A percentile compares a stretch with the other conserved stretches of the same genome.
Evolutionary conservation across 1,284 basidiomycete species (phyloP).

Genomic region (Ceratobasidium papillatum): DNA sequence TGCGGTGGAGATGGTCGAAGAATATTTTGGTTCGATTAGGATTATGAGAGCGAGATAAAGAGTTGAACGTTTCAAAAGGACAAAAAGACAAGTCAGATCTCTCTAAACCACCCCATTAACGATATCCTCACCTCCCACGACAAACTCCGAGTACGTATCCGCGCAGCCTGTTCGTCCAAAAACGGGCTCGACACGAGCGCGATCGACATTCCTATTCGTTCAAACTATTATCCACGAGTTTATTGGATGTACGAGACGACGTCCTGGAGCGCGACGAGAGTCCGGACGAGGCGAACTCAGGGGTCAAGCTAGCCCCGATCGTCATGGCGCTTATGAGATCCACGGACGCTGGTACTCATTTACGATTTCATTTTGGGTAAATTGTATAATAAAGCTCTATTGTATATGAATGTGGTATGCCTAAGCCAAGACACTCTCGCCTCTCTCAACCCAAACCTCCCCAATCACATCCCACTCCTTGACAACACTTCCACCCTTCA

Average conservation of each 20-base stretch:
- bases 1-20: conserved; percentile 49
- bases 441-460: conserved; percentile 67
- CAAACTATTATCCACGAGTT: not conserved
- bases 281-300: conserved; percentile 29
- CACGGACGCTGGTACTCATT: not conserved
- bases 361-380: not conserved
- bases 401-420: no score
- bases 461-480: conserved; percentile 74
- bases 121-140: conserved; percentile 86
- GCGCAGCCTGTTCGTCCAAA: conserved; percentile 86
- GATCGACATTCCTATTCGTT: conserved; percentile 66
- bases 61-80: not conserved
- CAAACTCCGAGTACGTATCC: conserved; percentile 89
- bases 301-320: conserved; percentile 24
- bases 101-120: not conserved
- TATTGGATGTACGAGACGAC: not conserved
- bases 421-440: not conserved
- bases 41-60: not conserved
- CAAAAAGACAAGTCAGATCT: not conserved
- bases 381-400: no score
- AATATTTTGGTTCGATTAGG: conserved; percentile 40
- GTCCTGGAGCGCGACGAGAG: not conserved
- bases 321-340: conserved; percentile 37
- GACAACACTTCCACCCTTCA: conserved; percentile 55
- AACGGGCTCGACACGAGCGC: conserved; percentile 87